Evolutionary conservation across 306 rosid genomes (phyloP).

Genomic region (Quillaja saponaria): DNA sequence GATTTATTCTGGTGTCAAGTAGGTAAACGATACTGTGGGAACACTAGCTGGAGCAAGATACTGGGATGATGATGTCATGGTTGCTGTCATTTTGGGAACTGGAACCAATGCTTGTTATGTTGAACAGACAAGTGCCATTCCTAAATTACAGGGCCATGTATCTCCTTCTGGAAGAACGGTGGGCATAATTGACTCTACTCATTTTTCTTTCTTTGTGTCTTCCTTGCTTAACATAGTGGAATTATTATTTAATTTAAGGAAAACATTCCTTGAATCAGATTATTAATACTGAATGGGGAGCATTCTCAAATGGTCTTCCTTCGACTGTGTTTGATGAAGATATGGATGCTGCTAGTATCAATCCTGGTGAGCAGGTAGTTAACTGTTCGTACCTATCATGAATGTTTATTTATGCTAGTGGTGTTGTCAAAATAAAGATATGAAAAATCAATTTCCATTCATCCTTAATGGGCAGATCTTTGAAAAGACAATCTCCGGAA

Average conservation of each 20-base stretch:
- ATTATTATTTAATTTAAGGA: slow-evolving; percentile 11
- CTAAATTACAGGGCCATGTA: slow-evolving; percentile 56
- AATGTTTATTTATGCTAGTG: not conserved
- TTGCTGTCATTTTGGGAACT: slow-evolving; percentile 92
- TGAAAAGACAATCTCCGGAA: slow-evolving; percentile 93
- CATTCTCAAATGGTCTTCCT: slow-evolving; percentile 80
- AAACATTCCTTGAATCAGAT: slow-evolving; percentile 53
- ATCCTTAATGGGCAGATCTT: slow-evolving; percentile 51
- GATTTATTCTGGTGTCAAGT: slow-evolving; percentile 20
- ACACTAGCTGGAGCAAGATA: slow-evolving; percentile 95
- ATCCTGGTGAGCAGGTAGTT: slow-evolving; percentile 95
- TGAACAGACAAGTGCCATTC: slow-evolving; percentile 64
- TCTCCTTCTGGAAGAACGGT: slow-evolving; percentile 78
- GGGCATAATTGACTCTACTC: slow-evolving; percentile 15
- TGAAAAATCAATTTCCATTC: slow-evolving; percentile 1
- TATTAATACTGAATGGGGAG: slow-evolving; percentile 92
- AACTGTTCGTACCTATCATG: slow-evolving; percentile 12
- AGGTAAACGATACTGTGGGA: slow-evolving; percentile 90
- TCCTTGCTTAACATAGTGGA: slow-evolving; percentile 19
- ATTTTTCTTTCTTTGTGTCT: slow-evolving; percentile 19
- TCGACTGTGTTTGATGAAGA: slow-evolving; percentile 71
- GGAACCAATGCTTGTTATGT: slow-evolving; percentile 97
- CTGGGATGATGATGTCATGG: slow-evolving; percentile 78
- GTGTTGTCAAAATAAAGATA: slow-evolving; percentile 5
- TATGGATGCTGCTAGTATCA: slow-evolving; percentile 91